These are phyloP conservation scores for Coprinellus aureogranulatus DNA, from an alignment of 768 basidiomycete genomes.

Conservation along the genomic window DNA sequence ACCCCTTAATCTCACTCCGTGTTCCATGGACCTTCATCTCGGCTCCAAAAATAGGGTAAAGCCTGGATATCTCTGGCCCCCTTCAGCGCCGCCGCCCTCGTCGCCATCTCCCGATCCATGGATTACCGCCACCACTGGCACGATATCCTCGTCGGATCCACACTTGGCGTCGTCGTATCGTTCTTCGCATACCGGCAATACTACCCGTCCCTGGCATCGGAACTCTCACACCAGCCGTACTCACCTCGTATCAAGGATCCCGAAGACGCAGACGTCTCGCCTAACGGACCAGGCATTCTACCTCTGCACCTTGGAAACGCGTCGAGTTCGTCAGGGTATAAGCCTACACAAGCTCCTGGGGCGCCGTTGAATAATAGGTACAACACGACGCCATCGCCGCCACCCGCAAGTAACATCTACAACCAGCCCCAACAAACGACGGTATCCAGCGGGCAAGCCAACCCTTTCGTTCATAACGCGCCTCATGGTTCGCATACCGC, in stretches of 20 bases:
- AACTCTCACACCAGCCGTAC: slow-evolving; percentile 66
- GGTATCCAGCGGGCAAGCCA: background rate
- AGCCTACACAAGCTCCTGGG: background rate
- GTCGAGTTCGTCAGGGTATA: background rate
- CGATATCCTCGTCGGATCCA: slow-evolving; percentile 78
- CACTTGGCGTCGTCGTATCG: slow-evolving; percentile 69
- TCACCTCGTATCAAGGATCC: slow-evolving; percentile 59
- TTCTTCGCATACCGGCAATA: slow-evolving; percentile 83
- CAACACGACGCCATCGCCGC: background rate
- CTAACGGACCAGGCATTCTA: slow-evolving; percentile 27
- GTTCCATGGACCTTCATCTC: background rate
- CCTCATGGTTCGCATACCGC: background rate
- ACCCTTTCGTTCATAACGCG: slow-evolving; percentile 11
- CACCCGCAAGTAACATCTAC: background rate
- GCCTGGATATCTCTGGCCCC: slow-evolving; percentile 84
- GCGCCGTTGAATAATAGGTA: background rate
- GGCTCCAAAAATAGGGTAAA: slow-evolving; percentile 48
- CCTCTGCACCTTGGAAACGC: slow-evolving; percentile 29
- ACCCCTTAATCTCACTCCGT: background rate
- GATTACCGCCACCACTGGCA: slow-evolving; percentile 94
- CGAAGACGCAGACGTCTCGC: slow-evolving; percentile 9
- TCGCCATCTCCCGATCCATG: slow-evolving; percentile 87
- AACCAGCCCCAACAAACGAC: slow-evolving; percentile 1
- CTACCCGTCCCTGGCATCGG: slow-evolving; percentile 68
- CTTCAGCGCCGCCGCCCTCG: slow-evolving; percentile 70